Conservation (phyloP, 495 filamentous ascomycete species). For the Neurospora terricola region DNA sequence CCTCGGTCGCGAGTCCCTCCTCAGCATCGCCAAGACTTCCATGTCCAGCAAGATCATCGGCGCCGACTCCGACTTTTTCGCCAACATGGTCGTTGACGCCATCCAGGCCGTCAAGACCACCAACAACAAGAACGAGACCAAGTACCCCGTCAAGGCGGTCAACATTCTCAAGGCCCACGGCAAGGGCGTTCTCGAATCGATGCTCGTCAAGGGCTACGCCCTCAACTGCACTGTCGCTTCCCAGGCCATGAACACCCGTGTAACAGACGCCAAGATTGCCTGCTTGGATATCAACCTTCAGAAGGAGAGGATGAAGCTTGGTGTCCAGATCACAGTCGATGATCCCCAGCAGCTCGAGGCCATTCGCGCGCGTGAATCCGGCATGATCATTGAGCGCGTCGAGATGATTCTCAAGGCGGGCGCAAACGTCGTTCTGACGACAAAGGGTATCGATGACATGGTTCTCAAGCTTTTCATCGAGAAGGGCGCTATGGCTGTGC, state of each 20-base stretch:
- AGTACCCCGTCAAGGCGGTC: conserved; percentile 98
- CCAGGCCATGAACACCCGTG: conserved; percentile 91
- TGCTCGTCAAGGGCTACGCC: conserved; percentile 92
- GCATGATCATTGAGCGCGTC: conserved; percentile 87
- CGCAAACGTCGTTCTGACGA: conserved; percentile 92
- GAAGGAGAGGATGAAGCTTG: conserved; percentile 97
- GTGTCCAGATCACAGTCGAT: conserved; percentile 95
- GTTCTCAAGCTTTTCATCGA: conserved; percentile 91
- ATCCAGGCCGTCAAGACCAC: conserved; percentile 90
- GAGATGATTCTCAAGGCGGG: conserved; percentile 97
- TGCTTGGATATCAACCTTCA: conserved; percentile 97
- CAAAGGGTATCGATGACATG: conserved; percentile 97
- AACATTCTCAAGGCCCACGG: conserved; percentile 98
- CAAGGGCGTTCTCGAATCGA: conserved; percentile 78
- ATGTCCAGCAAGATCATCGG: conserved; percentile 99
- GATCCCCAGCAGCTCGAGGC: conserved; percentile 95
- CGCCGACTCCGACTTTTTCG: conserved; percentile 90
- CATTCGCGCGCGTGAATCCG: conserved; percentile 82
- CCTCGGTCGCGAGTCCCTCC: conserved; percentile 75
- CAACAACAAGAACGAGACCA: conserved; percentile 80
- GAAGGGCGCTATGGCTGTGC: conserved; percentile 89
- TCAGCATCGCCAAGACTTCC: conserved; percentile 96
- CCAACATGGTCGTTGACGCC: conserved; percentile 92
- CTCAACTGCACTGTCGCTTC: conserved; percentile 98
- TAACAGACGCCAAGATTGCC: conserved; percentile 93